These are phyloP conservation scores for Candida sanyaensis DNA, from an alignment of 1,139 yeast species.

Conservation along the genomic window DNA sequence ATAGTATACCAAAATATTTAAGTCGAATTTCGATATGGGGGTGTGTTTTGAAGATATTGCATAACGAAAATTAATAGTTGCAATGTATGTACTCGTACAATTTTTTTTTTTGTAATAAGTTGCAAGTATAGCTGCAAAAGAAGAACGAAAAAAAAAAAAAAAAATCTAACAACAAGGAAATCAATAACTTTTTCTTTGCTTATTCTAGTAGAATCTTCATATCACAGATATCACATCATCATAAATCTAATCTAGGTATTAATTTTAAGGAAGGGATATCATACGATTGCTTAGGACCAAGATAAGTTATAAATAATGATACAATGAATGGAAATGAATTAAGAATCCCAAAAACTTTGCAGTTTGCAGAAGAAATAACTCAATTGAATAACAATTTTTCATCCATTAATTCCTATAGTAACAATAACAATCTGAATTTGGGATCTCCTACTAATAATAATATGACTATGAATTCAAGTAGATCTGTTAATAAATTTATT, in stretches of 20 bases:
- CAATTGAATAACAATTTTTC: slow-evolving; percentile 3
- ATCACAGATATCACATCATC: too few relatives aligned
- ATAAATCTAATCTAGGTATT: too few relatives aligned
- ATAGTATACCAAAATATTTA: too few relatives aligned
- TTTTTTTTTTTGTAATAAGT: background rate
- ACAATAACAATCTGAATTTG: background rate
- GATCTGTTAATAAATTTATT: slow-evolving; percentile 2
- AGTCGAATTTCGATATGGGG: too few relatives aligned
- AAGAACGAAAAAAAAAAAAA: background rate
- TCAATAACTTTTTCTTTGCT: background rate
- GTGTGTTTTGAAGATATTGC: too few relatives aligned
- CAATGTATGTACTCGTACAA: too few relatives aligned
- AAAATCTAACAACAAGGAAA: background rate
- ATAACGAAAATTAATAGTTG: too few relatives aligned
- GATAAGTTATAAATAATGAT: too few relatives aligned
- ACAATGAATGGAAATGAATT: slow-evolving; percentile 4
- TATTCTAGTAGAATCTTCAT: too few relatives aligned
- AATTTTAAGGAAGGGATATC: too few relatives aligned
- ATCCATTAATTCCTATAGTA: background rate
- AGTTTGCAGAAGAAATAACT: slow-evolving; percentile 8
- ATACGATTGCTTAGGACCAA: too few relatives aligned
- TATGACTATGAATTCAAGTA: background rate
- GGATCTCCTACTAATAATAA: background rate
- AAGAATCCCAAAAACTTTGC: slow-evolving; percentile 8
- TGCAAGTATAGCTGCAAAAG: slow-evolving; percentile 2